Evolutionary conservation across 352 stramenopile species (phyloP), one percentile per base, ranked within the genome.

Genomic region (Phytophthora cactorum): DNA sequence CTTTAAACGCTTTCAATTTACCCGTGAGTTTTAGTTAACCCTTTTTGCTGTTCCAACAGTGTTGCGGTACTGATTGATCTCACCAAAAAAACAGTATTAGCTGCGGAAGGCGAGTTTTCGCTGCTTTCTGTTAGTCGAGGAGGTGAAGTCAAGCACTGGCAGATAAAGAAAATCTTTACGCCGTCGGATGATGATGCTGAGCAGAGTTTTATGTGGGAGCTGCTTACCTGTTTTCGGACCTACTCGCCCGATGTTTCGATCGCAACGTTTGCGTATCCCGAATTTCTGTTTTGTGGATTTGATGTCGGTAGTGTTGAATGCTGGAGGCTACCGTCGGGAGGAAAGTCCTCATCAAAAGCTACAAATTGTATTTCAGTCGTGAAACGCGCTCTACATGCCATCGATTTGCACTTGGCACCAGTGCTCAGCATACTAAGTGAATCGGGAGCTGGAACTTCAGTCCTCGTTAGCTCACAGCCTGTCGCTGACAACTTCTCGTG

Each of bases 201-300:
- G 3, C n/a, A 52, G 50, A 6, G 5, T n/a, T 55, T 64, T 32
- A 46, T 50, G 15, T 89, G 81, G 81, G 61, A 79, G 0, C 47
- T 86, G 9, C 32, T 83, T 28, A 72, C 51, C 22, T 86, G 78
- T 51, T 88, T 89, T 61, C 70, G 69, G 14, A 86, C 77, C 9
- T 82, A 79, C 36, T 73, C 74, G 6, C 39, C 52, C 4, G 52
- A 68, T 34, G 10, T 86, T 29, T 88, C 81, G 9, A 70, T 70
- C 5, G 60, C 69, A 25, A 60, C 41, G 5, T 69, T 82, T 43
- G 59, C 78, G 46, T 62, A 27, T 14, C 62, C 72, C 11, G 77
- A 83, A 15, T 87, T 78, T 29, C 14, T 89, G 3, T 88, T 89
- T 49, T 83, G 77, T 43, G 81, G 81, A 2, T 89, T 84, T 58